phyloP scores from a whole-genome alignment of 192 early-diverging fungal species.

The Backusella sp. region DNA sequence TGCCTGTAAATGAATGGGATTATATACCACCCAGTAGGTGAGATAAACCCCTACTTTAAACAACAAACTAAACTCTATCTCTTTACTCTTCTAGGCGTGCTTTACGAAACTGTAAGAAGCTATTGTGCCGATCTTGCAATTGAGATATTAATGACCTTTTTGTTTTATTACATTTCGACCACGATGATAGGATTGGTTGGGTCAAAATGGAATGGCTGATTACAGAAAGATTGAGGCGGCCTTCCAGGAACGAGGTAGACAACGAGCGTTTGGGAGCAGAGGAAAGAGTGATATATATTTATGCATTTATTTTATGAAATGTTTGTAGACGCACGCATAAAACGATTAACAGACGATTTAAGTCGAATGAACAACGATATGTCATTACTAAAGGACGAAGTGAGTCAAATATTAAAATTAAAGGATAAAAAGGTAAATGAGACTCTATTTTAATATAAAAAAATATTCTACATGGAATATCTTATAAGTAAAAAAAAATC shows the following conservation, averaged over 20 bases:
- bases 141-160: neutral
- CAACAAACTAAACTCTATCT: neutral
- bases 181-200: conserved; percentile 38
- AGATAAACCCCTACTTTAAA: neutral
- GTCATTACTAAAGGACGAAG: conserved; percentile 40
- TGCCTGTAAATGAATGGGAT: conserved; percentile 81
- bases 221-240: conserved; percentile 47
- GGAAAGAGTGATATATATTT: neutral
- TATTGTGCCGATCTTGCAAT: neutral
- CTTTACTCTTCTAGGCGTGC: conserved; percentile 36
- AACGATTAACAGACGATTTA: conserved; percentile 42
- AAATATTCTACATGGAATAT: neutral
- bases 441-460: neutral
- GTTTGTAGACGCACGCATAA: conserved; percentile 33
- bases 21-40: conserved; percentile 76
- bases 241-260: conserved; percentile 46
- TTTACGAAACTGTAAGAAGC: conserved; percentile 54
- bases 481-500: neutral
- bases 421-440: conserved; percentile 47
- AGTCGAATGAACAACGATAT: conserved; percentile 39
- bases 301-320: neutral
- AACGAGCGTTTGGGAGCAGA: neutral
- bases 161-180: neutral
- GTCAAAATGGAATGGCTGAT: conserved; percentile 45
- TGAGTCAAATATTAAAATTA: conserved; percentile 37